These are phyloP conservation scores for Papiliotrema laurentii DNA, from an alignment of 1,284 basidiomycete species.

Conservation along the genomic window DNA sequence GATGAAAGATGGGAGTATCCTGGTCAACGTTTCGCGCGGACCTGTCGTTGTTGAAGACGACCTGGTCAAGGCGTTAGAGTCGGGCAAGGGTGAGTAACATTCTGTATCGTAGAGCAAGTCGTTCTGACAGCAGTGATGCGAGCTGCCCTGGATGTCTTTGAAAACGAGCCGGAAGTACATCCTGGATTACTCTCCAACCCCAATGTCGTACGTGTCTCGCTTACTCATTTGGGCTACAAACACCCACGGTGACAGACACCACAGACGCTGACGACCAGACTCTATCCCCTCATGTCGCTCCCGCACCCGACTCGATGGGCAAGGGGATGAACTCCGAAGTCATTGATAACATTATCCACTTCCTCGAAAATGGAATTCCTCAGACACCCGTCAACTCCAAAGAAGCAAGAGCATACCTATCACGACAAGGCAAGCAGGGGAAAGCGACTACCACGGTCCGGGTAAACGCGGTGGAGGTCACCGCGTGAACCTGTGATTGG, in stretches of 20 bases:
- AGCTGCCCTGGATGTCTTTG: constrained; percentile 11
- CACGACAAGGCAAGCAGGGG: no score
- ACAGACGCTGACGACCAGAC: constrained; percentile 2
- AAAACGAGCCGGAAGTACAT: constrained; percentile 9
- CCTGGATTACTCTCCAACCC: constrained; percentile 6
- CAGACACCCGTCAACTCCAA: constrained; percentile 25
- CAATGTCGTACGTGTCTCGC: constrained; percentile 8
- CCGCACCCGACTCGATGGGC: constrained; percentile 6
- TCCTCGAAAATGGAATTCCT: constrained; percentile 22
- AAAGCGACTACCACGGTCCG: no score
- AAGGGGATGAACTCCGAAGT: constrained; percentile 15
- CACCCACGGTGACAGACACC: no score
- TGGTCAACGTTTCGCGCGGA: constrained; percentile 8
- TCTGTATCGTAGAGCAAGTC: neutral
- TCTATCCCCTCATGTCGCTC: constrained; percentile 6
- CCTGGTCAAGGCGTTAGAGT: constrained; percentile 9
- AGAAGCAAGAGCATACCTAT: no score
- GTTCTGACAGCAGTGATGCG: constrained; percentile 5
- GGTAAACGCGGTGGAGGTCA: no score
- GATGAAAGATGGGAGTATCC: constrained; percentile 7
- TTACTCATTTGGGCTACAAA: no score
- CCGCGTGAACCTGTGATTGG: no score
- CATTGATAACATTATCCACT: constrained; percentile 21
- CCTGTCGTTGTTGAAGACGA: constrained; percentile 9
- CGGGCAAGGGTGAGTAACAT: constrained; percentile 9